Conservation (phyloP, 805 yeast genomes). For the Candida argentea region DNA sequence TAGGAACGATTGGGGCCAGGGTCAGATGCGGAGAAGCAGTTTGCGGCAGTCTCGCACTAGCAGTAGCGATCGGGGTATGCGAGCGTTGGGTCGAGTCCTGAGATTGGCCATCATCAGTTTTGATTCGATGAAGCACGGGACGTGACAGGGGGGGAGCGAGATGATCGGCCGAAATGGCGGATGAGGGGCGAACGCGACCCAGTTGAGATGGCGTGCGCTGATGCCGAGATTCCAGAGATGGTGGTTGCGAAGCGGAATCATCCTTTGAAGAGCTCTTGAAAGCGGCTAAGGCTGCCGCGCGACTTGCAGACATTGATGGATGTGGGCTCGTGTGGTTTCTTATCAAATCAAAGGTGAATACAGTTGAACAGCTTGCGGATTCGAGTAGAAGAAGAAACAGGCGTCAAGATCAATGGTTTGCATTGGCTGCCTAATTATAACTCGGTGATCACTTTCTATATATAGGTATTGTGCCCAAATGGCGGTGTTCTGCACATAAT, state of each 20-base stretch:
- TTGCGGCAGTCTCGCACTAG: background rate
- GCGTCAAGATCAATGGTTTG: background rate
- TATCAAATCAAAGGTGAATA: background rate
- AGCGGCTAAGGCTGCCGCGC: slow-evolving; percentile 37
- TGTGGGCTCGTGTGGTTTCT: background rate
- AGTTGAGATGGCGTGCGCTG: too few species aligned
- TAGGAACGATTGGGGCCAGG: too few species aligned
- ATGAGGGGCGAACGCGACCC: too few species aligned
- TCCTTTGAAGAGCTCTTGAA: slow-evolving; percentile 16
- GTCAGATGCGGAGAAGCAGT: slow-evolving; percentile 1
- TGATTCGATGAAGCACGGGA: background rate
- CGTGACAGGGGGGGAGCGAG: background rate
- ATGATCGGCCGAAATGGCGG: too few species aligned
- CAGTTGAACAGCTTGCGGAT: background rate
- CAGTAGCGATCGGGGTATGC: background rate
- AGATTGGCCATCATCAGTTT: background rate
- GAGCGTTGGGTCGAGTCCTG: background rate
- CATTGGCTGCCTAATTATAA: background rate
- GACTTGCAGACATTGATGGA: slow-evolving; percentile 19
- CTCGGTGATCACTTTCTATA: slow-evolving; percentile 1
- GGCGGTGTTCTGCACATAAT: too few species aligned
- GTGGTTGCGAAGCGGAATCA: slow-evolving; percentile 3
- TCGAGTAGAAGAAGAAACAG: background rate
- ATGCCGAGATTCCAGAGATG: background rate
- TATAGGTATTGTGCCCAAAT: background rate